Base-by-base conservation (phyloP, 768 basidiomycete genomes). In the Boletus tylopilopsis region DNA sequence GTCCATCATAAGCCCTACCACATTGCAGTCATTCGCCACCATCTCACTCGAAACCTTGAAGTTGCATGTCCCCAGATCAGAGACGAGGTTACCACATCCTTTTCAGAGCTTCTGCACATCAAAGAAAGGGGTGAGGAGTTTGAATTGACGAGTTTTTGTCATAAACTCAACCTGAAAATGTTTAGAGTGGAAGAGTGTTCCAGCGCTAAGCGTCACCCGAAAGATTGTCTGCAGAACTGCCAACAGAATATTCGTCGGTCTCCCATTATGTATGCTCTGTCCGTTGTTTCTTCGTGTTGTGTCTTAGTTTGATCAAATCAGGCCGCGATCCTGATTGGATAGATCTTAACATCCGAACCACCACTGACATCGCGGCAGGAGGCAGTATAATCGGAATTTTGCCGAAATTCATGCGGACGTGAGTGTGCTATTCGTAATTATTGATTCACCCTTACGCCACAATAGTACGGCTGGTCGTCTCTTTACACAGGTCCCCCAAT, bases 81-180 rank as follows among this genome's bases (percentile, higher is more conserved):
- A 8, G 71, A 77, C 18, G 82, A 84, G 50, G 61, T 80, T 23
- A 36, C 57, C 1, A 45, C 60, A 0, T 67, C 79, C 1, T 74
- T 80, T 44, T 55, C 62, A 3, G 75, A 75, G 1, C 55, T 65
- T 25, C 64, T 81, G 18, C 42, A 50, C 40, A 44, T 61, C 13
- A 49, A n/a, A 42, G 36, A 34, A 16, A 34, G n/a, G 8, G 33
- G 33, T 34, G 33, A 34, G 5, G n/a, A 18, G n/a, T 30, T 13
- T 30, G 29, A 34, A 34, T 16, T 7, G 1, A 16, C n/a, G 8
- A 16, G 0, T 34, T 18, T 34, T 34, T 34, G 15, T 34, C 33
- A 18, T 34, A 6, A 16, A 18, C 33, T 34, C 16, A n/a, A 34
- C n/a, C n/a, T 6, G 1, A 16, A 10, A 34, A 13, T 16, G n/a